Evolutionary conservation across 352 stramenopile genomes (phyloP), one percentile per base, ranked within the genome.

Genomic region (Globisporangium echinulatum): DNA sequence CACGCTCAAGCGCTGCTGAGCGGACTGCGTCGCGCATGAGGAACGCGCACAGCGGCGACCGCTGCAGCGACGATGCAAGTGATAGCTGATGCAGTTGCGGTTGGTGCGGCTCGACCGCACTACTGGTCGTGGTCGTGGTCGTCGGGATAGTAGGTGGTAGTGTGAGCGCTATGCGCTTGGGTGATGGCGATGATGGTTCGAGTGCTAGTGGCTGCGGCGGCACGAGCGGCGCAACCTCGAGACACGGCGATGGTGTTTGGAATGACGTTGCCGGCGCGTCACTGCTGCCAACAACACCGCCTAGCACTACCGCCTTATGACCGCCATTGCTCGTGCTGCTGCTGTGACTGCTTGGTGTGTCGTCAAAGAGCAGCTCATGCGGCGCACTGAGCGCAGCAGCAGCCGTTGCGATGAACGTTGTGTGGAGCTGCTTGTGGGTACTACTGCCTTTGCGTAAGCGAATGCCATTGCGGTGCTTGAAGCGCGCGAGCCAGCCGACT

Each of bases 401-500:
- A 25, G 19, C 19, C 19, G 36, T 63, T 46, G 60, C 71, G 11
- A 36, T 37, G 42, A 48, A 52, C 36, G 55, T 64, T n/a, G 46
- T 44, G 5, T 47, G 52, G 10, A 25, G 36, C 50, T 49, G n/a
- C 54, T 36, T 54, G 13, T 15, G 0, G 7, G 13, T 11, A 15
- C 13, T 59, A 25, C 19, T 25, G 19, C 19, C 19, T 25, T 25
- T 25, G 19, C 19, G 19, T 25, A 25, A 25, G 19, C 19, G 19
- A 25, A 25, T 25, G 19, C 19, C 19, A 1, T 25, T 25, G 19
- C 19, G 19, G 19, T 25, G 19, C 19, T 25, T 25, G 19, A 25
- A 88, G 2, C 81, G 66, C 17, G 76, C 74, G 13, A 90, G 67
- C 81, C 81, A 90, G 2, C 81, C 81, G 7, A 90, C 81, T 3